phyloP scores from a whole-genome alignment of 1,284 basidiomycete genomes.

The Boletus hoseneyae region DNA sequence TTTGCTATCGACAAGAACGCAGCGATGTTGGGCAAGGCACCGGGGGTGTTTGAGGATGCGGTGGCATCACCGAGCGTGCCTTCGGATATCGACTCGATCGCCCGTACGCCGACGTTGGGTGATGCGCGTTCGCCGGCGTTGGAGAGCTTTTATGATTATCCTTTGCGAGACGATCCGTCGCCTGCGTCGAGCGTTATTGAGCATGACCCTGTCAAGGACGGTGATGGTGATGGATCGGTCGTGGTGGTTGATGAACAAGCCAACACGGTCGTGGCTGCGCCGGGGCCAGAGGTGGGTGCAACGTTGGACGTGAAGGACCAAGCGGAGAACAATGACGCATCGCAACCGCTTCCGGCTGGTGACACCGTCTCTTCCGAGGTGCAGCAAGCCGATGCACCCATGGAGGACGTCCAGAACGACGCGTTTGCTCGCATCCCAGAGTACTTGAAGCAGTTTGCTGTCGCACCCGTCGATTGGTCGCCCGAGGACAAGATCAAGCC shows the following conservation, averaged over 20 bases:
- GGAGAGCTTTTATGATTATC: conserved; percentile 29
- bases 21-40: background rate
- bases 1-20: conserved; percentile 3
- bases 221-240: conserved; percentile 1
- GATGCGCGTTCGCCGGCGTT: conserved; percentile 25
- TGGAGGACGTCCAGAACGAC: conserved; percentile 18
- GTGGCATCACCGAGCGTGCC: conserved; percentile 22
- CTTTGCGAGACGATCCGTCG: conserved; percentile 25
- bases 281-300: background rate
- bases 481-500: conserved; percentile 57
- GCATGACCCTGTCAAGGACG: conserved; percentile 24
- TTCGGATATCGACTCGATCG: conserved; percentile 31
- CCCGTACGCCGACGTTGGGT: conserved; percentile 26
- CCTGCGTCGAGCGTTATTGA: conserved; percentile 32
- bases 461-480: conserved; percentile 65
- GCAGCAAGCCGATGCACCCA: conserved; percentile 5
- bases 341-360: background rate
- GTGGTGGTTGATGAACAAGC: background rate
- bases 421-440: conserved; percentile 42
- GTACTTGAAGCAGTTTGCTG: conserved; percentile 64
- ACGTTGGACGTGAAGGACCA: background rate
- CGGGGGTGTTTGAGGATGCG: conserved; percentile 15
- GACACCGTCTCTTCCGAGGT: background rate
- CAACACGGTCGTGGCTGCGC: background rate
- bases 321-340: background rate